Conservation (phyloP, 2,329 filamentous ascomycete species). For the Amesomyces nigricolor region DNA sequence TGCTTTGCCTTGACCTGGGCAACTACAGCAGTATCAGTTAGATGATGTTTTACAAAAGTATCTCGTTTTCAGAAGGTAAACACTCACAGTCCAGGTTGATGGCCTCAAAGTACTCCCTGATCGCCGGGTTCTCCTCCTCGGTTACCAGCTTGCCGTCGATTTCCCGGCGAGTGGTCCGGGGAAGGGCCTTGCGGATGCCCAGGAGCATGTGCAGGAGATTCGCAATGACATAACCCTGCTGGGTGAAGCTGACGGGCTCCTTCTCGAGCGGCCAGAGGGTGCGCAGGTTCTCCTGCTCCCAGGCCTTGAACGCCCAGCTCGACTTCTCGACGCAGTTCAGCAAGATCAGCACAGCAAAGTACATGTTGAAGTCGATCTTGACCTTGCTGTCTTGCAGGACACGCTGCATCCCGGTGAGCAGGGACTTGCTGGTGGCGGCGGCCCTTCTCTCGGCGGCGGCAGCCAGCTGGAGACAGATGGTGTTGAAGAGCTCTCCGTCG, state of each 20-base stretch:
- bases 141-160: slow-evolving; percentile 45
- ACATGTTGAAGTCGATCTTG: slow-evolving; percentile 55
- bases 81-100: slow-evolving; percentile 54
- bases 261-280: slow-evolving; percentile 57
- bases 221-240: slow-evolving; percentile 54
- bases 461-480: slow-evolving; percentile 59
- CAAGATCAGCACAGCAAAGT: slow-evolving; percentile 56
- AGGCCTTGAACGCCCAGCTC: slow-evolving; percentile 63
- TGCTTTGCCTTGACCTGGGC: slow-evolving; percentile 42
- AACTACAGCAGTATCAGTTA: slow-evolving; percentile 27
- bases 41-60: not conserved
- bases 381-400: slow-evolving; percentile 56
- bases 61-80: not conserved
- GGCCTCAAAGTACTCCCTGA: slow-evolving; percentile 49
- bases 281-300: slow-evolving; percentile 57
- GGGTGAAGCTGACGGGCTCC: slow-evolving; percentile 50
- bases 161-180: slow-evolving; percentile 43
- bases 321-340: slow-evolving; percentile 63
- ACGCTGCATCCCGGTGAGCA: slow-evolving; percentile 57
- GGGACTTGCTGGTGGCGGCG: slow-evolving; percentile 50
- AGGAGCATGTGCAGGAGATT: slow-evolving; percentile 57
- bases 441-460: slow-evolving; percentile 61
- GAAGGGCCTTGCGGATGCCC: slow-evolving; percentile 54
- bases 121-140: slow-evolving; percentile 41
- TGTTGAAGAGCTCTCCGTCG: slow-evolving; percentile 53